Percentiles rank a stretch among this genome's conserved stretches.
These are phyloP conservation scores for Suillus cothurnatus DNA, from an alignment of 768 basidiomycete genomes.

Conservation along the genomic window DNA sequence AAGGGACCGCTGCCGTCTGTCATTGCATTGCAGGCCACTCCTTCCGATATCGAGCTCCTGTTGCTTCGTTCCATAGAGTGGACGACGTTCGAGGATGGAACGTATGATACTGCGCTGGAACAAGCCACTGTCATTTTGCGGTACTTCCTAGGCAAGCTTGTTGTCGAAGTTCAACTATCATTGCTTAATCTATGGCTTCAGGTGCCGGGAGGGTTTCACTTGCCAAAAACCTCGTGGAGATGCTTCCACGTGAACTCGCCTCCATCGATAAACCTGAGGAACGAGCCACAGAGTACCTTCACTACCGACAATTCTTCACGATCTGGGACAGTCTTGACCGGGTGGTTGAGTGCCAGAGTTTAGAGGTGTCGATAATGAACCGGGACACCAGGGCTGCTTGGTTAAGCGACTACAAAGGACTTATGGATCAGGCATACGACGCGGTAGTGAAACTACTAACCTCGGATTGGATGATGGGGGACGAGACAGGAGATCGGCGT, in stretches of 20 bases:
- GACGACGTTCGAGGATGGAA: no score
- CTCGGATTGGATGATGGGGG: constrained; percentile 74
- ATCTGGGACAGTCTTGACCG: constrained; percentile 69
- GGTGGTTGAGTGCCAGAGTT: constrained; percentile 60
- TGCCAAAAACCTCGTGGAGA: no score
- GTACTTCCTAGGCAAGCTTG: no score
- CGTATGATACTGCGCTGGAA: no score
- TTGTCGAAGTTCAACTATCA: no score
- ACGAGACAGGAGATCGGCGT: constrained; percentile 54
- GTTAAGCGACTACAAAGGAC: constrained; percentile 62
- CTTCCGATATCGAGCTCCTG: constrained; percentile 59
- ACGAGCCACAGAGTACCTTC: no score
- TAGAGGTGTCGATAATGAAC: constrained; percentile 57
- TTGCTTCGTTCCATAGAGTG: constrained; percentile 52
- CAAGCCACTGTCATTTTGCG: no score
- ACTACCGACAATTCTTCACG: constrained; percentile 84
- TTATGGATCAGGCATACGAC: constrained; percentile 66
- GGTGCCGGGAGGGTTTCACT: no score
- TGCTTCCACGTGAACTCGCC: no score
- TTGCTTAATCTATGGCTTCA: no score
- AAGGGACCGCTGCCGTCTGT: constrained; percentile 64
- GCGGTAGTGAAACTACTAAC: constrained; percentile 71
- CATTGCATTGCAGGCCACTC: constrained; percentile 55
- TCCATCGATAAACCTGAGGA: no score
- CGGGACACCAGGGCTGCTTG: constrained; percentile 60